Percentiles rank a stretch among this genome's conserved stretches.
Conservation (phyloP, 352 stramenopile species). For the Phytophthora litchii region DNA sequence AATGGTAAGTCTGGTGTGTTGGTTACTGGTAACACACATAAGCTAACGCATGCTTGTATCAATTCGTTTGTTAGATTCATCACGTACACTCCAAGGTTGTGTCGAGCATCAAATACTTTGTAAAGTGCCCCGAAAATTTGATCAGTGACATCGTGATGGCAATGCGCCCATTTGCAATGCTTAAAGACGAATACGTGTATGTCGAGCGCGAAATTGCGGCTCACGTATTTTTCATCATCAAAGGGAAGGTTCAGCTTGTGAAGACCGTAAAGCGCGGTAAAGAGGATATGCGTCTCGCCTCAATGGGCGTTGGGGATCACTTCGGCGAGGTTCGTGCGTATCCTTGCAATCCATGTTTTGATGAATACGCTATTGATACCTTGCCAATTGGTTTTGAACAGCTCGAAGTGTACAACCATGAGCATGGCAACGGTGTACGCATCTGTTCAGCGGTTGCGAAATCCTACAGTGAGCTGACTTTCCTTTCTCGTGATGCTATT, state of each 20-base stretch:
- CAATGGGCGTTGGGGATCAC: constrained; percentile 62
- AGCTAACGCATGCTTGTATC: constrained; percentile 2
- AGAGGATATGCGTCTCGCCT: constrained; percentile 53
- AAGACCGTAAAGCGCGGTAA: constrained; percentile 51
- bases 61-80: constrained; percentile 56
- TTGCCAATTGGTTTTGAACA: constrained; percentile 18
- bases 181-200: constrained; percentile 83
- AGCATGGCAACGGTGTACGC: constrained; percentile 83
- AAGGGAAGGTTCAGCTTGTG: constrained; percentile 72
- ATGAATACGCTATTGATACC: too few species aligned
- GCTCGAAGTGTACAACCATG: constrained; percentile 83
- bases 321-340: constrained; percentile 72
- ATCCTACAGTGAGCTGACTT: constrained; percentile 80
- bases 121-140: constrained; percentile 76
- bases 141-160: constrained; percentile 86
- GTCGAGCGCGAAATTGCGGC: constrained; percentile 84
- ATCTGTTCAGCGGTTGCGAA: constrained; percentile 82
- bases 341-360: too few species aligned
- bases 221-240: constrained; percentile 85
- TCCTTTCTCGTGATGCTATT: constrained; percentile 78
- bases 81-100: constrained; percentile 76
- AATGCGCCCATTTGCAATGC: constrained; percentile 76
- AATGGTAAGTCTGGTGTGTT: constrained; percentile 48
- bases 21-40: neutral
- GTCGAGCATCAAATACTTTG: constrained; percentile 72